These are phyloP conservation scores for Prunus mume DNA, from an alignment of 306 rosid genomes.

Conservation along the genomic window DNA sequence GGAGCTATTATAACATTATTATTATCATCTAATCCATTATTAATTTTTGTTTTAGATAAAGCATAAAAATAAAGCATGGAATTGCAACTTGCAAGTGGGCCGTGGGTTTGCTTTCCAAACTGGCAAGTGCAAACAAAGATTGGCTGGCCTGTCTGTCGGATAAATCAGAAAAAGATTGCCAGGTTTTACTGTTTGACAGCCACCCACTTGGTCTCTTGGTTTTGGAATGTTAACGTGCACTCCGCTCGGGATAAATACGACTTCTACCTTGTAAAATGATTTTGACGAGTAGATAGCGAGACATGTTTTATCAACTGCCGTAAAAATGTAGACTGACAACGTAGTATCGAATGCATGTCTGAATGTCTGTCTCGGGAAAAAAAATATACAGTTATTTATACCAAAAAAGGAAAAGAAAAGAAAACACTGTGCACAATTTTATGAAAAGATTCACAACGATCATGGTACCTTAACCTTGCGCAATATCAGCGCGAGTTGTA, in stretches of 20 bases:
- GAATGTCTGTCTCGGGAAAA: not conserved
- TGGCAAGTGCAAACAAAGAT: not conserved
- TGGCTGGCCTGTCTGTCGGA: not conserved
- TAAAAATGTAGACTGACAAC: not conserved
- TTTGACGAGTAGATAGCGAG: not conserved
- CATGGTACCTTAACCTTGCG: not conserved
- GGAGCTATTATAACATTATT: no score
- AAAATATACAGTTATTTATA: no score
- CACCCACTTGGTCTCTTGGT: not conserved
- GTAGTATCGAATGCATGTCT: not conserved
- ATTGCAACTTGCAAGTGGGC: not conserved
- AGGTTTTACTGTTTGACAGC: not conserved
- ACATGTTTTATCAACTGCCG: not conserved
- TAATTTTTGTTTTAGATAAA: no score
- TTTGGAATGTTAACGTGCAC: not conserved
- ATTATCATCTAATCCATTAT: no score
- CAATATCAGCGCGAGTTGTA: not conserved
- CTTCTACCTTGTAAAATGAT: not conserved
- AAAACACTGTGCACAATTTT: not conserved
- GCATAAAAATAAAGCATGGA: no score
- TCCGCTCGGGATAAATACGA: not conserved
- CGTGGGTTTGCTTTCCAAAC: not conserved
- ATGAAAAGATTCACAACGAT: not conserved
- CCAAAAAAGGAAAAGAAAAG: not conserved
- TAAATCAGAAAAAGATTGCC: not conserved